phyloP scores from a whole-genome alignment of 192 early-diverging fungal genomes.

The Entomortierella parvispora region DNA sequence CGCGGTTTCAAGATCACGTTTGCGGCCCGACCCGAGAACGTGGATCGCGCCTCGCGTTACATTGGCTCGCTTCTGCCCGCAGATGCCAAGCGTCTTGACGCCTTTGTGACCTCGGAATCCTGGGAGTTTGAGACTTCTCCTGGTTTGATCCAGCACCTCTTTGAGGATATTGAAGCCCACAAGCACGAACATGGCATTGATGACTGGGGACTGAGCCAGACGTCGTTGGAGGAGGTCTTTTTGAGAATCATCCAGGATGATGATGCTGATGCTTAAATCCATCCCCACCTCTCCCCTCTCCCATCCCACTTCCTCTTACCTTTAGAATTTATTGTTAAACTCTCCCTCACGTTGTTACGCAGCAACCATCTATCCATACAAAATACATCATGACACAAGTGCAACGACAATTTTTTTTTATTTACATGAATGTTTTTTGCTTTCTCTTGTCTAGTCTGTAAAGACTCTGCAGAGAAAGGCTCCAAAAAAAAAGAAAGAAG shows the following conservation, averaged over 20 bases:
- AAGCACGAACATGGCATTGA: constrained; percentile 68
- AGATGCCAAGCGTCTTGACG: constrained; percentile 57
- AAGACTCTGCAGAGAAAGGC: background rate
- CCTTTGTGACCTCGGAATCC: constrained; percentile 62
- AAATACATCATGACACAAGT: background rate
- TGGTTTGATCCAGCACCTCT: constrained; percentile 64
- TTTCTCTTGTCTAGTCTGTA: background rate
- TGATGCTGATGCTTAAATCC: constrained; percentile 53
- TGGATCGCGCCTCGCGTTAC: constrained; percentile 56
- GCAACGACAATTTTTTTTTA: no score
- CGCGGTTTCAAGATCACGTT: constrained; percentile 74
- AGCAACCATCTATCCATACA: background rate
- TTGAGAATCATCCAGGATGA: constrained; percentile 64
- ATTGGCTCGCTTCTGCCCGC: constrained; percentile 62
- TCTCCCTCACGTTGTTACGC: background rate
- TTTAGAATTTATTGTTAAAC: background rate
- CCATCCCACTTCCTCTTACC: background rate
- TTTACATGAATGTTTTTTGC: no score
- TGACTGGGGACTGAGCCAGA: constrained; percentile 79
- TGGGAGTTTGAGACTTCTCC: constrained; percentile 72
- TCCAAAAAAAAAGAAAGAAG: background rate
- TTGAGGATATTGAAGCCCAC: constrained; percentile 67
- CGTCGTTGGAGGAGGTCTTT: constrained; percentile 79
- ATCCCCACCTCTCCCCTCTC: background rate
- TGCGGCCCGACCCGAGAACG: constrained; percentile 56